phyloP scores from a whole-genome alignment of 73 alveolate genomes.

The Stentor coeruleus region DNA sequence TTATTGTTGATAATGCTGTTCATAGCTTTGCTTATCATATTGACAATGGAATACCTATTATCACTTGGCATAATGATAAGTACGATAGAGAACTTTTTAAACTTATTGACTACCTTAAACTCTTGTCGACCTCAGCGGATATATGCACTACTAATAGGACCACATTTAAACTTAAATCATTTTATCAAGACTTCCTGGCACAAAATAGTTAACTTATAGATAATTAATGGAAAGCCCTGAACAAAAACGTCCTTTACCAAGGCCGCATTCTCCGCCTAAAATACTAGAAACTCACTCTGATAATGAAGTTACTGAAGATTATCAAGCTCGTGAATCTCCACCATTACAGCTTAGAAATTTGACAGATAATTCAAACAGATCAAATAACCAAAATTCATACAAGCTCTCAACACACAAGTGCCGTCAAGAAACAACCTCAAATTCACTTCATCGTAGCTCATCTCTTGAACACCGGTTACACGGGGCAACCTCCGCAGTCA shows the following conservation, averaged over 20 bases:
- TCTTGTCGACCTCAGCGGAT: too few relatives aligned
- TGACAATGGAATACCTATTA: conserved; percentile 57
- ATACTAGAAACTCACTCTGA: not conserved
- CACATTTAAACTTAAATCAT: too few relatives aligned
- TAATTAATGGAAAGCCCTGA: conserved; percentile 16
- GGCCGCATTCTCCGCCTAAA: conserved; percentile 21
- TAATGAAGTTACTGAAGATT: not conserved
- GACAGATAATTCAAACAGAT: not conserved
- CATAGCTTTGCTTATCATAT: conserved; percentile 53
- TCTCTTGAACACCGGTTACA: conserved; percentile 13
- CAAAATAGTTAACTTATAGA: too few relatives aligned
- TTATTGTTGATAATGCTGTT: conserved; percentile 56
- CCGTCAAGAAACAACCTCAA: not conserved
- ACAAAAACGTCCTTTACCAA: conserved; percentile 15
- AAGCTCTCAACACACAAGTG: conserved; percentile 2
- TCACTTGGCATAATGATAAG: conserved; percentile 49
- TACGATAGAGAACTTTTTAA: conserved; percentile 56
- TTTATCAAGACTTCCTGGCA: too few relatives aligned
- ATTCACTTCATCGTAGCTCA: not conserved
- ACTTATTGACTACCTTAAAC: conserved; percentile 48
- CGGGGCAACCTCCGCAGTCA: conserved; percentile 18
- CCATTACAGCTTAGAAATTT: not conserved
- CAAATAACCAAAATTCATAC: not conserved
- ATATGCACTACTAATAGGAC: too few relatives aligned
- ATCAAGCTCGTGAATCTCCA: conserved; percentile 8